These are phyloP conservation scores for Cladophialophora psammophila DNA, from an alignment of 2,329 filamentous ascomycete species.

Conservation along the genomic window DNA sequence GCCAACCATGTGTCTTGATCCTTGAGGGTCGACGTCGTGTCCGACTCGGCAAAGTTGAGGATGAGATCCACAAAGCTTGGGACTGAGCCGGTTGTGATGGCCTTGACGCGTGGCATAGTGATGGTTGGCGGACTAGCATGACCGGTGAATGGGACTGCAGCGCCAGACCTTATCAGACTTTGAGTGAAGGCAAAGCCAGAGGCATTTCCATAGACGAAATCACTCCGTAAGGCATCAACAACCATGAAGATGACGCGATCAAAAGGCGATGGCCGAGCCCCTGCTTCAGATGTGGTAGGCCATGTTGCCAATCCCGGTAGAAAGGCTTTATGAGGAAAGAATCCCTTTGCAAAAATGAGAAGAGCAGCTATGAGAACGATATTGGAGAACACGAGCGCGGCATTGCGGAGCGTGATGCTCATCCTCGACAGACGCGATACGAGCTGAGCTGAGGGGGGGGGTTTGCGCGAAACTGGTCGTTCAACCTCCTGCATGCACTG, in stretches of 20 bases:
- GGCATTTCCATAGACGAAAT: slow-evolving; percentile 73
- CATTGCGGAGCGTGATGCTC: slow-evolving; percentile 4
- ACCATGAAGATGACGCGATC: slow-evolving; percentile 97
- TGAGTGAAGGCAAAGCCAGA: slow-evolving; percentile 91
- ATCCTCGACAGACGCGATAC: slow-evolving; percentile 5
- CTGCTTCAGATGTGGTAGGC: slow-evolving; percentile 45
- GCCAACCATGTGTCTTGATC: slow-evolving; percentile 95
- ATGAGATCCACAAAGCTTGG: slow-evolving; percentile 97
- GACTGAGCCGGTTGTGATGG: slow-evolving; percentile 96
- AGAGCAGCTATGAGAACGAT: slow-evolving; percentile 50
- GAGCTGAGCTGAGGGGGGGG: not conserved
- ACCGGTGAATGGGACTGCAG: slow-evolving; percentile 90
- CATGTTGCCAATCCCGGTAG: slow-evolving; percentile 80
- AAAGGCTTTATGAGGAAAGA: slow-evolving; percentile 97
- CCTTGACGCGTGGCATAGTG: slow-evolving; percentile 97
- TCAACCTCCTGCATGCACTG: not conserved
- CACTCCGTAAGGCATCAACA: slow-evolving; percentile 92
- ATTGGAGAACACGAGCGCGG: slow-evolving; percentile 33
- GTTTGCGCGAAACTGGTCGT: not conserved
- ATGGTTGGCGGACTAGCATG: slow-evolving; percentile 97
- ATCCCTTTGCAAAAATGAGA: slow-evolving; percentile 79
- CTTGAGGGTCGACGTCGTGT: slow-evolving; percentile 85
- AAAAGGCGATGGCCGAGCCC: slow-evolving; percentile 63
- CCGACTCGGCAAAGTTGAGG: slow-evolving; percentile 92
- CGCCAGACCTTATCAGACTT: slow-evolving; percentile 81